Conservation (phyloP, 2,329 filamentous ascomycete genomes). For the Arthroderma uncinatum region DNA sequence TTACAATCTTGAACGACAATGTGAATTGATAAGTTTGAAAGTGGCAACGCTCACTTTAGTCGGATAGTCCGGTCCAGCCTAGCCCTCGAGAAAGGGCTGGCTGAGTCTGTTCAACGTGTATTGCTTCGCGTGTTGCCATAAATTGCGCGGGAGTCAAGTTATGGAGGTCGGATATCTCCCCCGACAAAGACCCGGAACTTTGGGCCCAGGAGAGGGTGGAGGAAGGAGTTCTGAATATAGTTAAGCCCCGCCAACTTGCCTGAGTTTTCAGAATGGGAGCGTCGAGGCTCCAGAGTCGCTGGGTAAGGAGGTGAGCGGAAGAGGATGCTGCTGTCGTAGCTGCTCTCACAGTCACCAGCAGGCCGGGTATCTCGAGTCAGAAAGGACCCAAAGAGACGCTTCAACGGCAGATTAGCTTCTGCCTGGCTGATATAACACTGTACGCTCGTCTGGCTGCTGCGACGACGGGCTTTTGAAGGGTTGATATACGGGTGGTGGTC, state of each 20-base stretch:
- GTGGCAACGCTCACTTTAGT: background rate
- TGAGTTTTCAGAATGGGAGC: constrained; percentile 40
- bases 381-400: background rate
- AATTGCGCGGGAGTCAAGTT: constrained; percentile 49
- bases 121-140: constrained; percentile 27
- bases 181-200: constrained; percentile 88
- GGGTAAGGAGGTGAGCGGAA: constrained; percentile 12
- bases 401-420: background rate
- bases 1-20: constrained; percentile 1
- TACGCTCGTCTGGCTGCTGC: background rate
- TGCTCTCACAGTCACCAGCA: background rate
- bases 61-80: constrained; percentile 23
- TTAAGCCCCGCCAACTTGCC: constrained; percentile 91
- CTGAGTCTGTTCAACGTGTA: constrained; percentile 22
- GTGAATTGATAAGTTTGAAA: background rate
- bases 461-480: background rate
- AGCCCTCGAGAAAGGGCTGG: constrained; percentile 34
- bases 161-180: constrained; percentile 95
- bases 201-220: constrained; percentile 85
- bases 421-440: background rate
- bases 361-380: background rate
- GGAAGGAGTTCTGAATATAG: constrained; percentile 58
- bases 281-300: constrained; percentile 33
- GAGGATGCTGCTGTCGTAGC: background rate
- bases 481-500: background rate